These are phyloP conservation scores for Nematodospora valgi DNA, from an alignment of 805 yeast genomes.

Conservation along the genomic window DNA sequence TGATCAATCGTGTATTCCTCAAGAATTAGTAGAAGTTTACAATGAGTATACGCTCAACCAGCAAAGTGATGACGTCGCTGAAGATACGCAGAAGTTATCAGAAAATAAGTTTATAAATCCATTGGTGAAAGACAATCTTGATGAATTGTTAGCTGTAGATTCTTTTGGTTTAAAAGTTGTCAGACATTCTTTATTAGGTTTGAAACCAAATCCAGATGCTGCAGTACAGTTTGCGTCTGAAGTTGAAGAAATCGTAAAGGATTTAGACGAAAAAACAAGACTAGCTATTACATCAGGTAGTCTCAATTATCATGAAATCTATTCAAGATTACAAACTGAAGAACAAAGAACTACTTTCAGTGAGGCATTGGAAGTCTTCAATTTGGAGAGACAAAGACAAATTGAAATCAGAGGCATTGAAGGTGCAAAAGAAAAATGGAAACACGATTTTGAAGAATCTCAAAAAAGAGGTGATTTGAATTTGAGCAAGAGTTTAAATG, in stretches of 20 bases:
- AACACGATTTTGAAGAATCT: constrained; percentile 69
- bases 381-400: constrained; percentile 70
- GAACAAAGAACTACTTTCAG: constrained; percentile 54
- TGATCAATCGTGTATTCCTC: constrained; percentile 29
- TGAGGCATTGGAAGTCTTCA: constrained; percentile 61
- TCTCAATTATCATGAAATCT: constrained; percentile 61
- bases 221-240: constrained; percentile 10
- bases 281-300: constrained; percentile 4
- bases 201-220: constrained; percentile 17
- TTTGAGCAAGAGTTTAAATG: constrained; percentile 52
- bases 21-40: constrained; percentile 29
- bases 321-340: constrained; percentile 45
- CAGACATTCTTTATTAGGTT: constrained; percentile 62
- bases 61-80: constrained; percentile 15
- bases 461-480: constrained; percentile 49
- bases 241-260: constrained; percentile 23
- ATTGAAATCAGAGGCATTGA: constrained; percentile 78
- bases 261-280: constrained; percentile 12
- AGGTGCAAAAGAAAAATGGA: constrained; percentile 89
- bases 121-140: constrained; percentile 22
- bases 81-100: constrained; percentile 12
- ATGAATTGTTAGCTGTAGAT: constrained; percentile 60
- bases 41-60: constrained; percentile 14
- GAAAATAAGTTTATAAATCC: constrained; percentile 32
- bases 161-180: constrained; percentile 77